Evolutionary conservation across 257 asterid species (phyloP).

Genomic region (Striga asiatica): DNA sequence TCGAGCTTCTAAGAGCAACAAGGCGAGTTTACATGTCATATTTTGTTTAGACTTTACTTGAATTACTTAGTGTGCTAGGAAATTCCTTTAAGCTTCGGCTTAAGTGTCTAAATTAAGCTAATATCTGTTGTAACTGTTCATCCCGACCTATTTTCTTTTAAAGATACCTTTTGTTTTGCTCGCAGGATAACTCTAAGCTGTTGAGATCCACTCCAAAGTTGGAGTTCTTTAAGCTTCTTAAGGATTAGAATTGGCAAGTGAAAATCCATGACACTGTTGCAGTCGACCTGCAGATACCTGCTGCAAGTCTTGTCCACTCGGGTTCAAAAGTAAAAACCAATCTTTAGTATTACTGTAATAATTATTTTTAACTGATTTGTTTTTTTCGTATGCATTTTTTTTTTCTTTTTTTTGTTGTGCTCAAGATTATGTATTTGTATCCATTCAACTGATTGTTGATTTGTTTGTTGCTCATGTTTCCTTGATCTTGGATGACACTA

Average conservation of each 20-base stretch:
- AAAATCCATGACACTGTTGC: slow-evolving; percentile 72
- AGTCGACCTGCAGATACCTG: slow-evolving; percentile 77
- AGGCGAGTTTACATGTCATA: no score
- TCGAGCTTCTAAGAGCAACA: no score
- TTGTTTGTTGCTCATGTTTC: not conserved
- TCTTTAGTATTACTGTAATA: not conserved
- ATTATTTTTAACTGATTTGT: not conserved
- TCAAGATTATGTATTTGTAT: not conserved
- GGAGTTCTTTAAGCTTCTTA: not conserved
- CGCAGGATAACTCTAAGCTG: slow-evolving; percentile 20
- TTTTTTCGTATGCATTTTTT: not conserved
- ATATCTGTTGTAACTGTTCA: not conserved
- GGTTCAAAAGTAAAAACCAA: slow-evolving; percentile 44
- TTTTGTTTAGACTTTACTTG: not conserved
- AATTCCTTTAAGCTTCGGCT: not conserved
- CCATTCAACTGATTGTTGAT: not conserved
- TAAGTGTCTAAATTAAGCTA: slow-evolving; percentile 1
- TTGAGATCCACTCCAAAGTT: slow-evolving; percentile 18
- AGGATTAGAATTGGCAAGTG: slow-evolving; percentile 19
- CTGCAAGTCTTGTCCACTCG: slow-evolving; percentile 85
- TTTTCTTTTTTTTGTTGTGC: not conserved
- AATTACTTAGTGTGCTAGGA: slow-evolving; percentile 1
- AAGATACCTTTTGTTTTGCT: not conserved
- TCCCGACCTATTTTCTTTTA: slow-evolving; percentile 1
- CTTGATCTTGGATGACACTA: not conserved